phyloP scores from a whole-genome alignment of 805 yeast species.

The Ogataea pilisensis region DNA sequence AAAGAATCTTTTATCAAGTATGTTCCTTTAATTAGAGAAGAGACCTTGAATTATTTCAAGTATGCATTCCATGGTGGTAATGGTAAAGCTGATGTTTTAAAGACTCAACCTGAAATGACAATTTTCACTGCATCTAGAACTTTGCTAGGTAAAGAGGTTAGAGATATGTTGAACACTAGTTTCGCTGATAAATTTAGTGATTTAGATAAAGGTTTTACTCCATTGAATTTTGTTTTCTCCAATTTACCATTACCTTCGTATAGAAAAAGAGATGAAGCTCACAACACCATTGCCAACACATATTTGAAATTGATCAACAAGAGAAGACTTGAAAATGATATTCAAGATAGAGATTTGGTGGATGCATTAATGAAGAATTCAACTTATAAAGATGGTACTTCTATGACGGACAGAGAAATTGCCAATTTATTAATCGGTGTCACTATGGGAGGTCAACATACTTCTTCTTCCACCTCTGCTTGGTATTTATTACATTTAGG shows the following conservation, averaged over 20 bases:
- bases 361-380: slow-evolving; percentile 81
- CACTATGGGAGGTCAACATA: slow-evolving; percentile 99
- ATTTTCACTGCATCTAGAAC: slow-evolving; percentile 95
- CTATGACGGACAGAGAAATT: slow-evolving; percentile 93
- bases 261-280: slow-evolving; percentile 84
- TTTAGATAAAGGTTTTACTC: slow-evolving; percentile 95
- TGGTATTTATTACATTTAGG: slow-evolving; percentile 93
- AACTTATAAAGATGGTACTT: slow-evolving; percentile 87
- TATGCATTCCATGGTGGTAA: slow-evolving; percentile 39
- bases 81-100: slow-evolving; percentile 67
- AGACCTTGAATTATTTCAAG: slow-evolving; percentile 62
- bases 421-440: slow-evolving; percentile 93
- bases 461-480: slow-evolving; percentile 92
- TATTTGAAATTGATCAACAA: slow-evolving; percentile 73
- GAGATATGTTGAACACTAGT: slow-evolving; percentile 72
- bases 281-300: slow-evolving; percentile 70
- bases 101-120: slow-evolving; percentile 90
- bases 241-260: slow-evolving; percentile 77
- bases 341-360: slow-evolving; percentile 81
- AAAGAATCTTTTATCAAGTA: slow-evolving; percentile 77
- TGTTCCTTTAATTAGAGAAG: slow-evolving; percentile 85
- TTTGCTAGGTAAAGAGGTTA: slow-evolving; percentile 85
- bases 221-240: slow-evolving; percentile 93
- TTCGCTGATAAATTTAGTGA: slow-evolving; percentile 86
- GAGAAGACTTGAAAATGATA: slow-evolving; percentile 73